Base-by-base conservation (phyloP, 1,139 yeast species). In the Hyphopichia burtonii region DNA sequence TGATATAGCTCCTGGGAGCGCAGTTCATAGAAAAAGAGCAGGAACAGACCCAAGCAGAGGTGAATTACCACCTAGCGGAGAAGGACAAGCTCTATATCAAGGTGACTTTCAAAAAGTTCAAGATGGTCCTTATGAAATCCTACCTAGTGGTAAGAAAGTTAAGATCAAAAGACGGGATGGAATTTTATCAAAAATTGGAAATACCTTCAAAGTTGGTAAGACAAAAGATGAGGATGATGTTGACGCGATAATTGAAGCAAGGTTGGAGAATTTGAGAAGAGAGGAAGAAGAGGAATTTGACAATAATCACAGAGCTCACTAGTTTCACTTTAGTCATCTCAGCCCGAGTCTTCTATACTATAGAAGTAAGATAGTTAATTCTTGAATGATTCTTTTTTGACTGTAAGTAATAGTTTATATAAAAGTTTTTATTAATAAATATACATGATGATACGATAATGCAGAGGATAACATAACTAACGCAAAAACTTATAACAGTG, bases 131-230 rank as follows among this genome's bases (percentile, higher is more conserved):
- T 75, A 69, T 41, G 91, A 85, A 51, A 63, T 80, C 27, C 63
- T 85, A 41, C 93, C 93, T 1, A 83, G 88, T 61, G 93, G 93
- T 15, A 82, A 82, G 51, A 60, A 76, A 40, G 75, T 78, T 36
- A 77, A 71, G 51, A 65, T 73, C 37, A 70, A 73, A 43, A 49
- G 59, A 36, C 48, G 45, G 20, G 46, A 42, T 10, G 56, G 52
- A 2, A 44, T 58, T 39, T 56, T 46, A 53, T 55, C 53, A 50
- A 55, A 50, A 32, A 65, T 42, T 52, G 69, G 45, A 57, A 63
- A 52, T 60, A 65, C 51, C 51, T 68, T 49, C 55, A 67, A 46
- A 42, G 44, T 47, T 56, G 45, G 66, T 41, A 61, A 56, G 46
- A 44, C 59, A 44, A 46, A 51, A 22, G 45, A 44, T 11, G 57